Evolutionary conservation across 441 rosid genomes (phyloP), one percentile per base, ranked within the genome.

Genomic region (Brassica balearica): DNA sequence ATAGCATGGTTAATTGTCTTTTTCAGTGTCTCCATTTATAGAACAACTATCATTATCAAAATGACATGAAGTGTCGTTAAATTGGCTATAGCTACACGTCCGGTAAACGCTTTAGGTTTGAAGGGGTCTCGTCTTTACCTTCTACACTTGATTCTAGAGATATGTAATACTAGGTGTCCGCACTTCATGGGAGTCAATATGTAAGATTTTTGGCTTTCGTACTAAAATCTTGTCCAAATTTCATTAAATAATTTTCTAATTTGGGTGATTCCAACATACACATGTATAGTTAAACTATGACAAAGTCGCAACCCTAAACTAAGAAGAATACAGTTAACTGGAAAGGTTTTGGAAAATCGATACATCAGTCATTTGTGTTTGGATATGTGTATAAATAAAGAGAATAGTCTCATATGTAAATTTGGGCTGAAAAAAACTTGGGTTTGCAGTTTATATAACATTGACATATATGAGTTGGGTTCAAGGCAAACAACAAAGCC

Each of bases 401-500:
- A 48, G 55, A 8, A 48, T 48, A 5, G 17, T 48, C 55, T 4
- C 56, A 4, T 14, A 51, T 51, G 19, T 51, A 14, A n/a, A 48
- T 7, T 4, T 48, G 56, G 56, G 56, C 56, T 48, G 55, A 48
- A 51, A 23, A 59, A 29, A 62, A 27, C 10, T 25, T 27, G 64
- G 64, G 34, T n/a, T 23, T 23, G 15, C 15, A 60, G 65, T 11
- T 60, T 25, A 25, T 29, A 34, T 17, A 34, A 15, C 4, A 15
- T 8, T 64, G 12, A 32, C 25, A 65, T 60, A 11, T 23, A 34
- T 6, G 15, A 17, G 51, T 36, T 65, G 51, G 51, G 51, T 22
- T 65, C 51, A 36, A 65, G 51, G 51, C 8, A 60, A 60, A 25
- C 8, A 65, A 65, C 5, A 5, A 36, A 65, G 69, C 51, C 69